phyloP scores from a whole-genome alignment of 371 early-diverging fungal genomes.

The Mortierella sp. region DNA sequence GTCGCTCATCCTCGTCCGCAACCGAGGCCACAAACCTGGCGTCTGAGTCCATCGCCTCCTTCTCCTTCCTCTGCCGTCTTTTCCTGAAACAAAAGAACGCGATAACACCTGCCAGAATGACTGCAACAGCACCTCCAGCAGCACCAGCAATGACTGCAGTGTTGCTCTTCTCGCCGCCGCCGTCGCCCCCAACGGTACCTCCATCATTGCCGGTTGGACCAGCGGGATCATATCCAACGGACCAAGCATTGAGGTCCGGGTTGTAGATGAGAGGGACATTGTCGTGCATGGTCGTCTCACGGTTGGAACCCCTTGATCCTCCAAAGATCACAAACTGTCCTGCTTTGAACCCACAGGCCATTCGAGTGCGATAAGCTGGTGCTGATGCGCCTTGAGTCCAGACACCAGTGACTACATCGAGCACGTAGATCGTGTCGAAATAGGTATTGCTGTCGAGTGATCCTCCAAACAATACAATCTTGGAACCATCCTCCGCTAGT shows the following conservation, averaged over 20 bases:
- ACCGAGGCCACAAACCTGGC: not conserved
- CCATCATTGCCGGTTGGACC: not conserved
- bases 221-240: not conserved
- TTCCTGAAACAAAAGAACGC: not conserved
- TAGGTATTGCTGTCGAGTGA: conserved; percentile 18
- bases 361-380: conserved; percentile 20
- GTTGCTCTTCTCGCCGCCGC: not conserved
- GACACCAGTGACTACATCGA: conserved; percentile 24
- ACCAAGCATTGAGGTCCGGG: conserved; percentile 19
- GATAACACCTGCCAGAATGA: not conserved
- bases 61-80: not conserved
- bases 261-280: conserved; percentile 27
- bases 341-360: conserved; percentile 37
- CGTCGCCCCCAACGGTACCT: not conserved
- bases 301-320: conserved; percentile 28
- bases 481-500: conserved; percentile 51
- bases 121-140: conserved; percentile 10
- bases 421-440: conserved; percentile 30
- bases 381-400: conserved; percentile 33
- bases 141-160: conserved; percentile 2
- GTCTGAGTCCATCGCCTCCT: not conserved
- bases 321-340: conserved; percentile 43
- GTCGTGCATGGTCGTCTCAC: conserved; percentile 28
- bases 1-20: not conserved
- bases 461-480: conserved; percentile 48